Conservation (phyloP, 441 rosid genomes). For the Pelargonium australe region DNA sequence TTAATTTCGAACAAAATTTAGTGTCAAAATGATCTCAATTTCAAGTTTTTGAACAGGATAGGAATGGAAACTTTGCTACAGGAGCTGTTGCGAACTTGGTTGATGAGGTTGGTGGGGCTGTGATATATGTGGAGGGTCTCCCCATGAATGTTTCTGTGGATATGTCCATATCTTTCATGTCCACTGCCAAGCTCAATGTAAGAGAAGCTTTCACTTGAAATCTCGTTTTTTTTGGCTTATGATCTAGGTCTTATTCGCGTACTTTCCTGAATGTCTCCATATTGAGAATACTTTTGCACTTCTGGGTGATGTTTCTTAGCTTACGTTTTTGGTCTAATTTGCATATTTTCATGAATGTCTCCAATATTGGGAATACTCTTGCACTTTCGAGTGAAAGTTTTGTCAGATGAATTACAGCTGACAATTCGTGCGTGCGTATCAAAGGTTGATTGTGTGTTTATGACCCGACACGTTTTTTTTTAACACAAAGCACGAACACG, state of each 20-base stretch:
- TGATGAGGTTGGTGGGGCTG: slow-evolving; percentile 80
- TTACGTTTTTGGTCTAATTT: slow-evolving; percentile 13
- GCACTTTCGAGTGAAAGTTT: neutral
- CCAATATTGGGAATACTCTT: slow-evolving; percentile 11
- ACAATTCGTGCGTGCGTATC: too few relatives aligned
- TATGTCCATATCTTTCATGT: slow-evolving; percentile 72
- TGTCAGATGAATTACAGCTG: neutral
- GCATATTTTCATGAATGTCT: slow-evolving; percentile 15
- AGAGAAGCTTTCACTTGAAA: slow-evolving; percentile 13
- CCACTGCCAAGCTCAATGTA: slow-evolving; percentile 63
- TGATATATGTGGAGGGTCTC: slow-evolving; percentile 50
- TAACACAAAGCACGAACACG: too few relatives aligned
- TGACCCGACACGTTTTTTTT: too few relatives aligned
- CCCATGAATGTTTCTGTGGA: slow-evolving; percentile 69
- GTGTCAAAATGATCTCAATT: neutral
- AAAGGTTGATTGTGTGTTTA: neutral
- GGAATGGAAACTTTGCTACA: slow-evolving; percentile 53
- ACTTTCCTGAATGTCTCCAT: neutral
- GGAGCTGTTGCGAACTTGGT: slow-evolving; percentile 80
- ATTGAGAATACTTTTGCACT: neutral
- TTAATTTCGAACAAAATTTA: neutral
- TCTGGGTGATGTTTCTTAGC: slow-evolving; percentile 3
- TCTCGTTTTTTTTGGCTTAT: neutral
- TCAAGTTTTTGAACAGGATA: slow-evolving; percentile 44
- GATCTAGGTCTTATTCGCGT: neutral